Percentiles rank a stretch among this genome's conserved stretches.
Conservation (phyloP, 805 yeast species). For the Candida hungchunana region DNA sequence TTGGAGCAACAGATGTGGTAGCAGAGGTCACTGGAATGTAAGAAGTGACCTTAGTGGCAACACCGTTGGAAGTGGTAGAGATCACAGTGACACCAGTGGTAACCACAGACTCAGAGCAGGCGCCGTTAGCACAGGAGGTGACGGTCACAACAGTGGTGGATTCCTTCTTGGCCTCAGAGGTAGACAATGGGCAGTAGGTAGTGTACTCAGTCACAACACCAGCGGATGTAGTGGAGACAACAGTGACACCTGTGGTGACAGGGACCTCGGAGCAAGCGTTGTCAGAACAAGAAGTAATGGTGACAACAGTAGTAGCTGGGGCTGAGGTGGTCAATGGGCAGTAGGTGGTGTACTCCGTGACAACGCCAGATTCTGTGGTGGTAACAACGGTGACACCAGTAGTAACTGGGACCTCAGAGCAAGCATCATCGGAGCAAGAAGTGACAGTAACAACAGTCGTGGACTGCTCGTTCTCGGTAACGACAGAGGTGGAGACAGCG, state of each 20-base stretch:
- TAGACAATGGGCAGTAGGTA: slow-evolving; percentile 7
- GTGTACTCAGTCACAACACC: slow-evolving; percentile 1
- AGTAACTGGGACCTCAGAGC: slow-evolving; percentile 17
- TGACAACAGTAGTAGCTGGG: slow-evolving; percentile 9
- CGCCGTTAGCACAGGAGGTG: slow-evolving; percentile 18
- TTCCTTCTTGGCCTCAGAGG: slow-evolving; percentile 11
- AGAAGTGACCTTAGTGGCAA: not conserved
- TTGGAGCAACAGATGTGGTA: not conserved
- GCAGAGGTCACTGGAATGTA: not conserved
- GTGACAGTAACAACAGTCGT: slow-evolving; percentile 22
- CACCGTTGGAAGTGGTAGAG: not conserved
- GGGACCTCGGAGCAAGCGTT: not conserved
- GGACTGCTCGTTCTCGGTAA: slow-evolving; percentile 21
- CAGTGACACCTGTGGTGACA: slow-evolving; percentile 3
- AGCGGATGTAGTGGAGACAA: not conserved
- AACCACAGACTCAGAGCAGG: slow-evolving; percentile 13
- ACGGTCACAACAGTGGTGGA: slow-evolving; percentile 17
- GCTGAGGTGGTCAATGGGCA: slow-evolving; percentile 18
- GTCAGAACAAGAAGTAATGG: slow-evolving; percentile 7
- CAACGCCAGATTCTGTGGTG: slow-evolving; percentile 24
- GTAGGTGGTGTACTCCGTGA: slow-evolving; percentile 19
- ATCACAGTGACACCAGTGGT: slow-evolving; percentile 28
- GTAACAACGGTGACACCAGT: slow-evolving; percentile 28
- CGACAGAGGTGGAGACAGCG: slow-evolving; percentile 20
- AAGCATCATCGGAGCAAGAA: slow-evolving; percentile 14